These are phyloP conservation scores for Aspergillus fischeri DNA, from an alignment of 2,329 filamentous ascomycete genomes.

Conservation along the genomic window DNA sequence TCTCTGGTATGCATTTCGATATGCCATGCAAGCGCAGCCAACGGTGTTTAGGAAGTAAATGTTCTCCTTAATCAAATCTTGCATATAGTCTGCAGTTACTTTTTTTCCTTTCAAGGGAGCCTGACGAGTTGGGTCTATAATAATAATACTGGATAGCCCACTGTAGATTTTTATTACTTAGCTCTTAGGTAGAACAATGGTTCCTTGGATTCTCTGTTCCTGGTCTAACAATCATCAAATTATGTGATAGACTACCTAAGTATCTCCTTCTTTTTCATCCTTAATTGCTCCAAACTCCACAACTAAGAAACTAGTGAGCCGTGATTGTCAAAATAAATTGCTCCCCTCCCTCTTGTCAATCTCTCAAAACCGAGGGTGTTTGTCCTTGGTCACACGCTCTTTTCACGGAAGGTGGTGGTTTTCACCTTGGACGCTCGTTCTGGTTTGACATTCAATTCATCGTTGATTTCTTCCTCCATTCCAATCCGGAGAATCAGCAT, in stretches of 20 bases:
- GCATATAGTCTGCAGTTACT: not conserved
- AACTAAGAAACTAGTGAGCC: not conserved
- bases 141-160: not conserved
- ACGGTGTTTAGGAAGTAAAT: not conserved
- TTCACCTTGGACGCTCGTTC: not conserved
- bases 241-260: not conserved
- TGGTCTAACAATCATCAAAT: not conserved
- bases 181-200: not conserved
- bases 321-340: not conserved
- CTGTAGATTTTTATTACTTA: not conserved
- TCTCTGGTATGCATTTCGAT: not conserved
- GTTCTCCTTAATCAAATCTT: not conserved
- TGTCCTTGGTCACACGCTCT: not conserved
- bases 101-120: not conserved
- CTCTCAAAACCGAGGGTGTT: not conserved
- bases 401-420: not conserved
- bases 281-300: not conserved
- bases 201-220: not conserved
- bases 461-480: not conserved
- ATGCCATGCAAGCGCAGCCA: not conserved
- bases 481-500: not conserved
- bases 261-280: not conserved
- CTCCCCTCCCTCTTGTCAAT: not conserved
- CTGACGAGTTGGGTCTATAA: not conserved
- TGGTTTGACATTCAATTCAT: not conserved